Percentiles rank a stretch among this genome's conserved stretches.
Evolutionary conservation across 192 early-diverging fungal species (phyloP).

Genomic region (Rhizophlyctis rosea): DNA sequence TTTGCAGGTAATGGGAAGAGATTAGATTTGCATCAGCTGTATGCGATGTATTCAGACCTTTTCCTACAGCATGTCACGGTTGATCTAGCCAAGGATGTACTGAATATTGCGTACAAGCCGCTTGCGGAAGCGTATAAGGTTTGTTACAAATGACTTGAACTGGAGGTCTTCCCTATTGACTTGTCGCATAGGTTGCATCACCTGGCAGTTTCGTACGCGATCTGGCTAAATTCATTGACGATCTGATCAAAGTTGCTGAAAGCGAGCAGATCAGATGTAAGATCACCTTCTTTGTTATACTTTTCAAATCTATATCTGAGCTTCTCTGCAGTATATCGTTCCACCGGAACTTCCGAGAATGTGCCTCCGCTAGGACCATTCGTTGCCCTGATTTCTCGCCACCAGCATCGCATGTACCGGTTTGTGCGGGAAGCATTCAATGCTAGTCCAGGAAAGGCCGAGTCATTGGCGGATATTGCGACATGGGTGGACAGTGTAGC

Average conservation of each 20-base stretch:
- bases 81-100: conserved; percentile 15
- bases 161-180: not conserved
- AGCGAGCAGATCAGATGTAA: conserved; percentile 12
- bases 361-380: conserved; percentile 18
- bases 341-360: not conserved
- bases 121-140: conserved; percentile 27
- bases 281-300: not conserved
- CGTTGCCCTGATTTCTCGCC: conserved; percentile 17
- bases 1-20: conserved; percentile 1
- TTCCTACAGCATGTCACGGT: conserved; percentile 16
- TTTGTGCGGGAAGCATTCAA: conserved; percentile 16
- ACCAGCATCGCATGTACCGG: conserved; percentile 23
- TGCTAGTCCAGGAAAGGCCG: conserved; percentile 8
- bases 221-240: conserved; percentile 23
- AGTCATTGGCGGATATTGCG: conserved; percentile 17
- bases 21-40: not conserved
- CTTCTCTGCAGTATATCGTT: not conserved
- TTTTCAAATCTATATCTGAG: conserved; percentile 1
- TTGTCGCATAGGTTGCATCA: conserved; percentile 12
- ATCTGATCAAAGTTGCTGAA: conserved; percentile 18
- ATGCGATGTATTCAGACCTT: not conserved
- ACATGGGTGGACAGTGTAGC: conserved; percentile 24
- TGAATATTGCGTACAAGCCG: conserved; percentile 22
- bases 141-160: not conserved
- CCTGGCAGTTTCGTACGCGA: conserved; percentile 24